A percentile compares a stretch with the other conserved stretches of the same genome.
phyloP scores from a whole-genome alignment of 2,329 filamentous ascomycete species.

The Volutella citrinella region DNA sequence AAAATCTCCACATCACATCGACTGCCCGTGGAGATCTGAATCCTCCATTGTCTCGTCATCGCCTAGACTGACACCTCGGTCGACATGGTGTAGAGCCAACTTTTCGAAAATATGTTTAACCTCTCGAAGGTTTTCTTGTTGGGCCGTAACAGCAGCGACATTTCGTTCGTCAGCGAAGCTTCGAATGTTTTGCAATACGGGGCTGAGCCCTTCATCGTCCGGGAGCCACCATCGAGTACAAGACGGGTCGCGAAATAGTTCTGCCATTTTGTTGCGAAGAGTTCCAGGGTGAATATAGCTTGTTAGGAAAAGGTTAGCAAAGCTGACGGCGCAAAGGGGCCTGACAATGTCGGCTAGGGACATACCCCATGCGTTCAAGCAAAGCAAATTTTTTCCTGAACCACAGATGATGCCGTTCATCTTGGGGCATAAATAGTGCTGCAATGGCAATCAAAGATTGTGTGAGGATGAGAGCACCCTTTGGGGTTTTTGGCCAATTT shows the following conservation, averaged over 20 bases:
- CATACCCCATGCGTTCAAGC: conserved; percentile 77
- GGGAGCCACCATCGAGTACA: conserved; percentile 88
- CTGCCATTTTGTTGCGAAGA: conserved; percentile 72
- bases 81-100: conserved; percentile 40
- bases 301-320: no score
- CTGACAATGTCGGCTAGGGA: no score
- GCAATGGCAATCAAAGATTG: conserved; percentile 77
- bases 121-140: conserved; percentile 66
- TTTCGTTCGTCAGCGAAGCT: conserved; percentile 78
- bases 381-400: conserved; percentile 73
- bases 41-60: no score
- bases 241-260: conserved; percentile 68
- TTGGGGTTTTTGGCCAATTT: conserved; percentile 66
- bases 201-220: conserved; percentile 71
- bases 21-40: no score
- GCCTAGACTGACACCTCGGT: no score
- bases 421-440: conserved; percentile 74
- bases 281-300: conserved; percentile 82
- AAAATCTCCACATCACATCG: no score
- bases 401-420: conserved; percentile 73
- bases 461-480: conserved; percentile 67
- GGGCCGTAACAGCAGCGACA: conserved; percentile 52
- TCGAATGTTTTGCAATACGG: conserved; percentile 72
- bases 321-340: no score
- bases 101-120: conserved; percentile 72